These are phyloP conservation scores for Daldinia concentrica DNA, from an alignment of 495 filamentous ascomycete genomes.

Conservation along the genomic window DNA sequence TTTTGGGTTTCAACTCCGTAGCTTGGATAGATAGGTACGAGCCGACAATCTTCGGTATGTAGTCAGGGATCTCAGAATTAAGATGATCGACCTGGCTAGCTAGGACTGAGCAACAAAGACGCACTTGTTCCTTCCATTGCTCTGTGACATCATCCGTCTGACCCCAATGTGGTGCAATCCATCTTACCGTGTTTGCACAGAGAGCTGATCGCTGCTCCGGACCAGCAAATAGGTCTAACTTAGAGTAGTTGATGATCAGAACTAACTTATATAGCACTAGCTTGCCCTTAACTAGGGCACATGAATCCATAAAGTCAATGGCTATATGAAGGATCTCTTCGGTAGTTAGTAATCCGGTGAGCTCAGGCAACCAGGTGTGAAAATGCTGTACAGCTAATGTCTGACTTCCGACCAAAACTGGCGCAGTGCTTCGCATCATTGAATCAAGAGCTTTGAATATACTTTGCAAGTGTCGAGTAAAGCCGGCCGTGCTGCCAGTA, in stretches of 20 bases:
- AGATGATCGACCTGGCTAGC: slow-evolving; percentile 81
- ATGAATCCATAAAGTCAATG: slow-evolving; percentile 92
- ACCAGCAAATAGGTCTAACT: slow-evolving; percentile 78
- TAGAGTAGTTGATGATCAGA: slow-evolving; percentile 88
- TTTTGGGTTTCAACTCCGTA: slow-evolving; percentile 69
- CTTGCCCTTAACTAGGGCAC: slow-evolving; percentile 87
- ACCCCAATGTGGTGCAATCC: slow-evolving; percentile 96
- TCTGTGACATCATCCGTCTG: slow-evolving; percentile 73
- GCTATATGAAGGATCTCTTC: slow-evolving; percentile 92
- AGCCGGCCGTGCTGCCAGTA: slow-evolving; percentile 75
- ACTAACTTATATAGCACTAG: slow-evolving; percentile 93
- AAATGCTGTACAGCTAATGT: slow-evolving; percentile 96
- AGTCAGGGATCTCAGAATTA: slow-evolving; percentile 82
- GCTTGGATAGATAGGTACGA: slow-evolving; percentile 83
- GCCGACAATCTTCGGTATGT: slow-evolving; percentile 88
- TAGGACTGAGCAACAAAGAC: slow-evolving; percentile 89
- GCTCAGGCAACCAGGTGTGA: slow-evolving; percentile 93
- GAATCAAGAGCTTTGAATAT: slow-evolving; percentile 91
- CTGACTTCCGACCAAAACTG: slow-evolving; percentile 89
- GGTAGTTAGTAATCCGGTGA: slow-evolving; percentile 75
- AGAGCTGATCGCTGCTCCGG: slow-evolving; percentile 76
- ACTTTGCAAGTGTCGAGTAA: slow-evolving; percentile 81
- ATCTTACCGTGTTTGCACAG: slow-evolving; percentile 82
- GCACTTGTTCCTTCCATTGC: slow-evolving; percentile 92
- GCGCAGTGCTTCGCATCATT: slow-evolving; percentile 86